Evolutionary conservation across 2,329 filamentous ascomycete genomes (phyloP), one percentile per base, ranked within the genome.

Genomic region (Fusarium sacchari): DNA sequence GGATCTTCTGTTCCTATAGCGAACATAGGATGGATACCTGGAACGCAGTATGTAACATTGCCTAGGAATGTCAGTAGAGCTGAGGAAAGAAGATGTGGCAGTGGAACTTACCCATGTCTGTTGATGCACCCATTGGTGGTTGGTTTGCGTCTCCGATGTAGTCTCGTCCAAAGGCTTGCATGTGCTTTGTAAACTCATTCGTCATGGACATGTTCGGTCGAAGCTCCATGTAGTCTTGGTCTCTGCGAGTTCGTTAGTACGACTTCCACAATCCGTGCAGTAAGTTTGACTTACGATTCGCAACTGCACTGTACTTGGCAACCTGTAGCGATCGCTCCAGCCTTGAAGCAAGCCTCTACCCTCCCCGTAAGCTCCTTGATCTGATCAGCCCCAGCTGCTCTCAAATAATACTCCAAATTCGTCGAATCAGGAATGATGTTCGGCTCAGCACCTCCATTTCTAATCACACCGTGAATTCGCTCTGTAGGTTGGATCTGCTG

Each of bases 351-450:
- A 1, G 79, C 81, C 24, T 83, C 78, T 0, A 88, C 85, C 34
- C 60, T 77, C 1, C 46, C 39, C 4, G 65, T 68, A 1, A 76
- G 24, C 57, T 85, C 85, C 22, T 75, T 73, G 34, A 80, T 76
- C 24, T 88, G 77, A 49, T 82, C 82, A 5, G 72, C 55, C 0
- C 65, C 75, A n/a, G 60, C 34, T 3, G 80, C 72, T 10, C 80
- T 72, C 1, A 81, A 55, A 28, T 81, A 78, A 17, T 79, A 81
- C 13, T 77, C 72, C 1, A 84, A 80, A 28, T 83, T 82, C 0
- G 87, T 84, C 28, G 81, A 82, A 2, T 86, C 86, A 32, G 89
- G 88, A 62, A 90, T 90, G 20, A 90, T 83, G 72, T 91, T 91
- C 0, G 88, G 83, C 22, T 85, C 84, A 13, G 83, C 82, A 0